Base-by-base conservation (phyloP, 352 stramenopile species). In the Pythium brassicae region DNA sequence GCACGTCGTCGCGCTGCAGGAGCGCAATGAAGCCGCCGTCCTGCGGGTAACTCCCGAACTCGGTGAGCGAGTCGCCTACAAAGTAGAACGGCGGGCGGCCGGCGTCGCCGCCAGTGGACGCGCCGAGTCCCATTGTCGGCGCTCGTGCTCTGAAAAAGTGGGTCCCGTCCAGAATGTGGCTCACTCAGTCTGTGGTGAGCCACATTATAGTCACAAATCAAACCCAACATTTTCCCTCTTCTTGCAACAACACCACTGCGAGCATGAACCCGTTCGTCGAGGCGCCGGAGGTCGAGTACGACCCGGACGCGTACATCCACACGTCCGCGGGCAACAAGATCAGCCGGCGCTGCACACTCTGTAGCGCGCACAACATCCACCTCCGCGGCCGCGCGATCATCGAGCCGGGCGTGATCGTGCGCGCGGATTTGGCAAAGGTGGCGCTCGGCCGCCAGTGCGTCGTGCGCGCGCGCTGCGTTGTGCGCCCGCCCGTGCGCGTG, bases 311-410 rank as follows among this genome's bases (percentile, higher is more conserved):
- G 59, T 89, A 89, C 59, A 89, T 86, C 64, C 74, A 81, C 68
- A 87, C 78, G 48, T 67, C 78, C 34, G 79, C 74, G 14, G 78
- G 78, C 56, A 89, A 85, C 63, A 89, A 83, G 57, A 85, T 89
- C 48, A 87, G 78, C 52, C 78, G 78, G 46, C 68, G 76, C 20
- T 87, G 74, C 55, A 84, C 68, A 17, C 67, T 89, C 53, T 81
- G 71, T 25, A 74, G 76, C 50, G 78, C 78, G 12, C 74, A 83
- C 48, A 89, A 89, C 62, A 87, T 89, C 60, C 76, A 89, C 56
- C 51, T 92, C 45, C 83, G 83, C 44, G 83, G 83, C 65, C 90
- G 86, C 68, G 83, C 79, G 34, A 89, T 94, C 65, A 76, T 95
- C 37, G 62, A 89, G 49, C 66, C 79, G 6, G 76, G 69, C 35